Conservation (phyloP, 1,139 yeast species). For the Pichia terricola region DNA sequence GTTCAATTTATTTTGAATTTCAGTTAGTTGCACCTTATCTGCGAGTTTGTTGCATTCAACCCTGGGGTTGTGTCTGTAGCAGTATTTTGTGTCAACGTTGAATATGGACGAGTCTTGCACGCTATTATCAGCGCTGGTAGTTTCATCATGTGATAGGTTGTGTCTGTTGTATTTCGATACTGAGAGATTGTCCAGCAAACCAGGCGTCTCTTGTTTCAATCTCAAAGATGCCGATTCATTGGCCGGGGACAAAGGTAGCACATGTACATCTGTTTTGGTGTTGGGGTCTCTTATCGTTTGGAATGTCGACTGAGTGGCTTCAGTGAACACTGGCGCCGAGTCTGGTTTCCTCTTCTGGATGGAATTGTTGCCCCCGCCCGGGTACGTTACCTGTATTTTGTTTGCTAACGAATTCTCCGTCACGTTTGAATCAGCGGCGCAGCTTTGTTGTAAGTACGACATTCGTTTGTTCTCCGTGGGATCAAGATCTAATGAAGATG, state of each 20-base stretch:
- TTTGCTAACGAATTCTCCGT: too few species aligned
- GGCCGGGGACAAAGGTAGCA: background rate
- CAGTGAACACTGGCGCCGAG: too few species aligned
- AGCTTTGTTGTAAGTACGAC: slow-evolving; percentile 6
- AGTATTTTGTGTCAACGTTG: slow-evolving; percentile 41
- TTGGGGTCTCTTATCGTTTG: background rate
- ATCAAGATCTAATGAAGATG: too few species aligned
- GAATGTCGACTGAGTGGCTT: too few species aligned
- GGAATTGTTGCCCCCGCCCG: too few species aligned
- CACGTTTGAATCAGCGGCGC: slow-evolving; percentile 2
- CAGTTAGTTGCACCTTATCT: slow-evolving; percentile 56
- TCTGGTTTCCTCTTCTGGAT: too few species aligned
- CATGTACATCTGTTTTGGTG: background rate
- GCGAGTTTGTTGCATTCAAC: slow-evolving; percentile 60
- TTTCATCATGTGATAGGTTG: background rate
- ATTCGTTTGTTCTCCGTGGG: background rate
- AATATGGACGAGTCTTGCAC: background rate
- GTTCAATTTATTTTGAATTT: slow-evolving; percentile 52
- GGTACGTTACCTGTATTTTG: too few species aligned
- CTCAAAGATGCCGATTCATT: background rate
- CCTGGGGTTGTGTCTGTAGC: slow-evolving; percentile 91
- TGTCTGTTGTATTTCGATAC: background rate
- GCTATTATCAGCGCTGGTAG: too few species aligned
- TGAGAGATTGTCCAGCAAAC: background rate
- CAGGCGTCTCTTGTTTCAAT: background rate